Base-by-base conservation (phyloP, 2,329 filamentous ascomycete species). In the Sordariomycetes sp. region DNA sequence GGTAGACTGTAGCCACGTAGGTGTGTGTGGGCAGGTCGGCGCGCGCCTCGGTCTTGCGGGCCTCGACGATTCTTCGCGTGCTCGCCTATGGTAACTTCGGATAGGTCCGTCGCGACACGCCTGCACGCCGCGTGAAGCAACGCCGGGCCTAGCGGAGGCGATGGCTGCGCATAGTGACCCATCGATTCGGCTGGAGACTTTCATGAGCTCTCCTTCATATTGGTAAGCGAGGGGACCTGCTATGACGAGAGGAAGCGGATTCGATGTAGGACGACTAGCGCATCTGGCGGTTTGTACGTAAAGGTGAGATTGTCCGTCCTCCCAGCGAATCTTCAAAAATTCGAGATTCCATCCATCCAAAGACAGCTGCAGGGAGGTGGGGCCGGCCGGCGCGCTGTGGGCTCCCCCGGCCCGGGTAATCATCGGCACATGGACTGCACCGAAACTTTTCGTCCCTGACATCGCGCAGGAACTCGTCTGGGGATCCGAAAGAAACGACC, bases 141-240 rank as follows among this genome's bases (percentile, higher is more conserved):
- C 61, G 71, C 70, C 68, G 72, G 72, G 69, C 52, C 55, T 50
- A 56, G 69, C 72, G 64, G 73, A 71, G 66, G 78, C 70, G 69
- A 79, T 74, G 67, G 77, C 76, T 74, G 76, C 73, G 72, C 75
- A 79, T 73, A 79, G 75, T 73, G 77, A 78, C 74, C 78, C 72
- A 70, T 82, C 77, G 70, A 81, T 75, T 77, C 76, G 77, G 72
- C 72, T 76, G 65, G 75, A 71, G 71, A 76, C 71, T 78, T 76
- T 82, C 80, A 83, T 83, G 77, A 73, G 79, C 70, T 74, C 72
- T 72, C 75, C 73, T 68, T 72, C 76, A 79, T 79, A 70, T 62
- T 73, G 51, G 53, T 7, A 28, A 48, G 24, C 12, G 59, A 57
- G 56, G 39, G 52, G 22, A 42, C 56, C 58, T 59, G 54, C 25